phyloP scores from a whole-genome alignment of 2,329 filamentous ascomycete genomes.

The Diplodia corticola region DNA sequence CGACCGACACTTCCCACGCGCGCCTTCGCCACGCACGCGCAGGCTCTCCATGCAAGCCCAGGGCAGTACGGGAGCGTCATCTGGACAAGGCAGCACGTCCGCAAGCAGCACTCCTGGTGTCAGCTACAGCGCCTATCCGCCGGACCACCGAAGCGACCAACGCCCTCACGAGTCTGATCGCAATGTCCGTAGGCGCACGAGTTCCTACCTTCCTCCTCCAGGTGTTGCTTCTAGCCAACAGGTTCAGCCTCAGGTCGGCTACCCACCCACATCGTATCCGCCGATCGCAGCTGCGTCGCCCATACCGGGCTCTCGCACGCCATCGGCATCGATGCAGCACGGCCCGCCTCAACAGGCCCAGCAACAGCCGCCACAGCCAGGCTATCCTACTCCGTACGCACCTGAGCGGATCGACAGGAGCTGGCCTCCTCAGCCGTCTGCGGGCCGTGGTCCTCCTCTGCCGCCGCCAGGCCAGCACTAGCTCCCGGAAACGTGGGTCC shows the following conservation, averaged over 20 bases:
- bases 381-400: constrained; percentile 30
- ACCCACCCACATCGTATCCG: constrained; percentile 28
- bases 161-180: constrained; percentile 31
- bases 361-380: constrained; percentile 24
- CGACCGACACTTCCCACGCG: constrained; percentile 48
- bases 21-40: constrained; percentile 44
- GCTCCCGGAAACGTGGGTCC: not conserved
- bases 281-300: constrained; percentile 28
- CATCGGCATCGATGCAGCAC: constrained; percentile 25
- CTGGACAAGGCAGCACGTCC: constrained; percentile 14
- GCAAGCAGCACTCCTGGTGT: constrained; percentile 18
- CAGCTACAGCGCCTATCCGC: constrained; percentile 31
- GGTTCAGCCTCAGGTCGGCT: constrained; percentile 26
- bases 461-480: constrained; percentile 18
- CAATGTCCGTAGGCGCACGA: constrained; percentile 41
- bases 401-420: constrained; percentile 31
- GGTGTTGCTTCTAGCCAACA: constrained; percentile 30
- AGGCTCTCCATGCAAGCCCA: constrained; percentile 29
- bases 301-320: constrained; percentile 15
- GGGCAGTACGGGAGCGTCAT: constrained; percentile 15
- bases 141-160: constrained; percentile 30
- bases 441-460: constrained; percentile 6
- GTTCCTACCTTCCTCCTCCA: constrained; percentile 36
- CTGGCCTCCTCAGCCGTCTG: constrained; percentile 28
- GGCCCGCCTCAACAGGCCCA: constrained; percentile 24